Evolutionary conservation across 805 yeast genomes (phyloP), one percentile per base, ranked within the genome.

Genomic region (Millerozyma acaciae): DNA sequence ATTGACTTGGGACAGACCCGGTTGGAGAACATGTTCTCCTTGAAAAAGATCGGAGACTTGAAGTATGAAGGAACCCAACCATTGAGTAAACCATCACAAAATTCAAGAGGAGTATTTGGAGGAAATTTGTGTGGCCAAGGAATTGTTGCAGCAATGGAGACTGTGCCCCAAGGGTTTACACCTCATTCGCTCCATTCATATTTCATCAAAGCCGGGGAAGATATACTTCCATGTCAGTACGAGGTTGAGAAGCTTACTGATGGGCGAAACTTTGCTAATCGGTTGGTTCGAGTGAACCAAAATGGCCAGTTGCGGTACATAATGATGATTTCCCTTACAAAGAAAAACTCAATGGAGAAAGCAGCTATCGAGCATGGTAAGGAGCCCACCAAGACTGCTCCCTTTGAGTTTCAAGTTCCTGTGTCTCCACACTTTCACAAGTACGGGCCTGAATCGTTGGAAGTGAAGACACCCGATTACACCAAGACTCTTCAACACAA

Each of bases 161-260:
- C 57, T 10, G 45, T 50, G 3, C 44, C 45, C 0, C 44, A 38
- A 4, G 61, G 54, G 4, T 65, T 57, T 41, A 52, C 53, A n/a
- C 72, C 72, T 2, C 67, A 65, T 32, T 63, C 69, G 2, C 45
- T 65, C 22, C 70, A 65, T 38, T 58, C 64, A 13, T 62, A 57
- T 37, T 65, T 65, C 37, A 53, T 63, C 16, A 60, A 60, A 37
- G 63, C 65, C 8, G 67, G 62, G n/a, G 51, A 47, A 33, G 68
- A 60, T 34, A 30, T 41, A 10, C 31, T 25, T 2, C 53, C 53
- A 2, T 53, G 66, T 33, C 46, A 45, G 24, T 62, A 55, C 44
- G 48, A 51, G 21, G 65, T 64, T 8, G 68, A 62, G 31, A 50
- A 50, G 19, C 37, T 58, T n/a, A 55, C 52, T 35, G 55, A 56